Conservation (phyloP, 192 early-diverging fungal species). For the Anaeromyces robustus region DNA sequence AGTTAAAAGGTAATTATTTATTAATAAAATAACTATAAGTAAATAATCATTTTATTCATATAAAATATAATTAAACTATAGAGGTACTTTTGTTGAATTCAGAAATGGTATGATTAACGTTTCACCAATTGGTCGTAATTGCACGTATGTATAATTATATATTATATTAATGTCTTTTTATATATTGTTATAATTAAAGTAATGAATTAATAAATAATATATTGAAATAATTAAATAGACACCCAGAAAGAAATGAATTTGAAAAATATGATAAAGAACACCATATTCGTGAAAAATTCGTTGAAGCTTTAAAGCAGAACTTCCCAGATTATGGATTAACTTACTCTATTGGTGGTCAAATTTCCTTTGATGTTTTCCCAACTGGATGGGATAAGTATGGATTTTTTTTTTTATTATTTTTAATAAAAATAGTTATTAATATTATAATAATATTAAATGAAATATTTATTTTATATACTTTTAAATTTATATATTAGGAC, state of each 20-base stretch:
- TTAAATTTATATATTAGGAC: slow-evolving; percentile 25
- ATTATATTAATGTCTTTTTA: too few species aligned
- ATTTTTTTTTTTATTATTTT: too few species aligned
- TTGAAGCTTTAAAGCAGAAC: slow-evolving; percentile 57
- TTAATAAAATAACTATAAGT: too few species aligned
- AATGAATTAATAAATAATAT: not conserved
- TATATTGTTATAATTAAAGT: not conserved
- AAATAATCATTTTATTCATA: too few species aligned
- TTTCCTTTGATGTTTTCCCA: slow-evolving; percentile 98
- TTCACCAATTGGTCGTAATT: slow-evolving; percentile 91
- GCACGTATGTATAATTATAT: too few species aligned
- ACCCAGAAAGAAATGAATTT: slow-evolving; percentile 79
- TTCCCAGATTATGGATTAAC: slow-evolving; percentile 78
- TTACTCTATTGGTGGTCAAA: slow-evolving; percentile 95
- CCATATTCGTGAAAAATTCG: slow-evolving; percentile 74
- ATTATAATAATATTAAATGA: too few species aligned
- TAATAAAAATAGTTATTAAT: too few species aligned
- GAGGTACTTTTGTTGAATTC: slow-evolving; percentile 96
- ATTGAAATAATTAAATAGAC: slow-evolving; percentile 20
- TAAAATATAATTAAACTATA: slow-evolving; percentile 13
- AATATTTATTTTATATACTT: too few species aligned
- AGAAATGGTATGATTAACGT: slow-evolving; percentile 98
- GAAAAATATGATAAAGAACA: slow-evolving; percentile 76
- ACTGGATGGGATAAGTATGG: slow-evolving; percentile 96
- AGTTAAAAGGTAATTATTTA: slow-evolving; percentile 73